phyloP scores from a whole-genome alignment of 768 basidiomycete genomes.

The Russula olivacea region DNA sequence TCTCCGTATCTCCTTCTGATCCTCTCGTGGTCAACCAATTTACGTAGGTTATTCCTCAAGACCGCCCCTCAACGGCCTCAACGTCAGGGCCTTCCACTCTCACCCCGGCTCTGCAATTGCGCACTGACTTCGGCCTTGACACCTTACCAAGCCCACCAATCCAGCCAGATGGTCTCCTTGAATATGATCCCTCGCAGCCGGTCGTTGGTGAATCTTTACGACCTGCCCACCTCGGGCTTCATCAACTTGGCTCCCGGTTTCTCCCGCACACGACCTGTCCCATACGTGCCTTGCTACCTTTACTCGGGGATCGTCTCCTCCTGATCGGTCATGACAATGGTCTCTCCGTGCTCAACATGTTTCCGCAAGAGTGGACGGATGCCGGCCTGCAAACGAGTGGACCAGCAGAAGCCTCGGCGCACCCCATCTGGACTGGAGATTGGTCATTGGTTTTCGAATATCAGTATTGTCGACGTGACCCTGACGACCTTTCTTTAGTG shows the following conservation, averaged over 20 bases:
- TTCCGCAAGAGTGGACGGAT: constrained; percentile 64
- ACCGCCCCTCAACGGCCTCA: constrained; percentile 8
- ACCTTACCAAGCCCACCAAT: constrained; percentile 17
- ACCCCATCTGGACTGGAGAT: constrained; percentile 72
- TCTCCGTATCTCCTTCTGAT: background rate
- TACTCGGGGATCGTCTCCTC: constrained; percentile 57
- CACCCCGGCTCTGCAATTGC: constrained; percentile 25
- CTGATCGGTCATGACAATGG: constrained; percentile 78
- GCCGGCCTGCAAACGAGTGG: constrained; percentile 40
- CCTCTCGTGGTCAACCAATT: background rate
- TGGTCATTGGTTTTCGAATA: constrained; percentile 42
- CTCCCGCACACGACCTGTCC: constrained; percentile 71
- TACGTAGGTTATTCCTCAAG: constrained; percentile 9
- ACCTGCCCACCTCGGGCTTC: constrained; percentile 62
- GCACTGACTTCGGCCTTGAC: constrained; percentile 25
- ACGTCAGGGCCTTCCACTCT: constrained; percentile 2
- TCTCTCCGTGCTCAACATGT: constrained; percentile 77
- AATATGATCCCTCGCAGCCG: constrained; percentile 31
- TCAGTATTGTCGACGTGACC: background rate
- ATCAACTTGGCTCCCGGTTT: constrained; percentile 81
- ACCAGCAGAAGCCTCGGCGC: constrained; percentile 64
- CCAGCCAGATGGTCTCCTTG: constrained; percentile 22
- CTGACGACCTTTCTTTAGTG: constrained; percentile 37
- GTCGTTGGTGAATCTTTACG: constrained; percentile 45
- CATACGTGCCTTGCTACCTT: constrained; percentile 69